Percentiles rank a stretch among this genome's conserved stretches.
These are phyloP conservation scores for Trichosporon faecale DNA, from an alignment of 1,284 basidiomycete species.

Conservation along the genomic window DNA sequence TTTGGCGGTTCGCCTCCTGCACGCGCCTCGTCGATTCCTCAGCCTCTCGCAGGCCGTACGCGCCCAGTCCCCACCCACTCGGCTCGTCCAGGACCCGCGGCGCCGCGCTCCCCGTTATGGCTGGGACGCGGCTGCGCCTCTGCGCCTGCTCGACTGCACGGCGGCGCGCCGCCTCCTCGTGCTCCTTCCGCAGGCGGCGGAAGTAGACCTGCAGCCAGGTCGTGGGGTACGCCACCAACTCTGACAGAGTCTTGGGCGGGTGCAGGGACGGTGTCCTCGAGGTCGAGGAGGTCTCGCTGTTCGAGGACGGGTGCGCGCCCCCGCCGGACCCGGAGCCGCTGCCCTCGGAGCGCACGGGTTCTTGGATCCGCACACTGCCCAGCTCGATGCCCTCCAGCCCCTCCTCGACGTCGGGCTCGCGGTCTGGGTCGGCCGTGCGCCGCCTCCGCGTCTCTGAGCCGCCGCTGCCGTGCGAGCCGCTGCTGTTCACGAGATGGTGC, in stretches of 20 bases:
- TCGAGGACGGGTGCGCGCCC: slow-evolving; percentile 25
- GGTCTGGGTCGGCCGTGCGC: not conserved
- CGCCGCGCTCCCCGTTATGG: slow-evolving; percentile 11
- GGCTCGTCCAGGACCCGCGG: slow-evolving; percentile 27
- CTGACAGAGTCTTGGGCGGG: slow-evolving; percentile 35
- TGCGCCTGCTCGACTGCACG: slow-evolving; percentile 46
- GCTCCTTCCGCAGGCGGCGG: slow-evolving; percentile 45
- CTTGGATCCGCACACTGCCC: slow-evolving; percentile 18
- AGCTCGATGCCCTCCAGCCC: slow-evolving; percentile 26
- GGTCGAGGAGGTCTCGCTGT: slow-evolving; percentile 47
- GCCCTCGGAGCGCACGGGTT: slow-evolving; percentile 8
- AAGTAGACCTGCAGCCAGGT: slow-evolving; percentile 48
- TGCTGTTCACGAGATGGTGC: slow-evolving; percentile 8
- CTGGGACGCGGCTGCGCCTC: slow-evolving; percentile 40
- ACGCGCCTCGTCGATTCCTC: slow-evolving; percentile 47
- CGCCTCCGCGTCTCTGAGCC: not conserved
- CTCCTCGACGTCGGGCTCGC: slow-evolving; percentile 26
- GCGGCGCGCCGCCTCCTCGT: slow-evolving; percentile 48
- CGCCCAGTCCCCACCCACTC: slow-evolving; percentile 64
- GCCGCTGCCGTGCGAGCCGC: not conserved
- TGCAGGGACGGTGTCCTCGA: slow-evolving; percentile 46
- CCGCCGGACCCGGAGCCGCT: slow-evolving; percentile 13
- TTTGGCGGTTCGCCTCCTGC: slow-evolving; percentile 40
- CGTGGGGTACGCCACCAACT: slow-evolving; percentile 44
- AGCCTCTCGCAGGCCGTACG: slow-evolving; percentile 61